Evolutionary conservation across 2,329 filamentous ascomycete species (phyloP).

Genomic region (Paraphaeosphaeria minitans): DNA sequence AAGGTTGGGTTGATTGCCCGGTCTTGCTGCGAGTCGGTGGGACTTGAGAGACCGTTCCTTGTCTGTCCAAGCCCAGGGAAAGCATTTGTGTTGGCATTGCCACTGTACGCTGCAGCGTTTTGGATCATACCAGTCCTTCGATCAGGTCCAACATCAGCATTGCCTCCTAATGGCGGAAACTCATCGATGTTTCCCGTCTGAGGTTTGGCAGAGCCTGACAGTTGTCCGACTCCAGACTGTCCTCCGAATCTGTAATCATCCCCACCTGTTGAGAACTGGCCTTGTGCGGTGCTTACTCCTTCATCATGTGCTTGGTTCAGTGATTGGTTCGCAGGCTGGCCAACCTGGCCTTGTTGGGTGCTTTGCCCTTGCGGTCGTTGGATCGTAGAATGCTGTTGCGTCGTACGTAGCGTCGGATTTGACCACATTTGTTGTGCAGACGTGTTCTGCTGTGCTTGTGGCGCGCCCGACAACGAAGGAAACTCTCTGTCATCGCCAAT

Average conservation of each 20-base stretch:
- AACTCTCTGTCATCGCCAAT: constrained; percentile 59
- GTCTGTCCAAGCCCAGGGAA: constrained; percentile 52
- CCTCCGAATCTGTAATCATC: constrained; percentile 64
- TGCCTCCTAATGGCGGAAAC: constrained; percentile 64
- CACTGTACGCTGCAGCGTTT: constrained; percentile 52
- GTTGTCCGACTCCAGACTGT: constrained; percentile 58
- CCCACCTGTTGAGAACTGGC: constrained; percentile 57
- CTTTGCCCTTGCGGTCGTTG: constrained; percentile 56
- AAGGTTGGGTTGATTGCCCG: constrained; percentile 38
- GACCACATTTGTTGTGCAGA: constrained; percentile 60
- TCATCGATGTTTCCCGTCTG: constrained; percentile 64
- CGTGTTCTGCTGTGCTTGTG: constrained; percentile 61
- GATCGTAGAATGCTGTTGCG: constrained; percentile 59
- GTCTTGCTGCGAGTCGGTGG: constrained; percentile 45
- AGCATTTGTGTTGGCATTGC: constrained; percentile 39
- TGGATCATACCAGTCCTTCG: constrained; percentile 58
- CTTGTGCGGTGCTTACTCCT: constrained; percentile 44
- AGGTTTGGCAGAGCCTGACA: constrained; percentile 56
- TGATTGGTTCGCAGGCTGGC: constrained; percentile 49
- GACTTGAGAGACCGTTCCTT: constrained; percentile 50
- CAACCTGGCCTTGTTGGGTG: constrained; percentile 37
- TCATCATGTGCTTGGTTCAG: constrained; percentile 48
- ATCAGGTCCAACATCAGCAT: constrained; percentile 58
- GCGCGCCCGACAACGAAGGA: constrained; percentile 63
- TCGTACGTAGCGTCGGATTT: constrained; percentile 60